Percentiles rank a stretch among this genome's conserved stretches.
phyloP scores from a whole-genome alignment of 1,284 basidiomycete genomes.

The Ganoderma multipileum region DNA sequence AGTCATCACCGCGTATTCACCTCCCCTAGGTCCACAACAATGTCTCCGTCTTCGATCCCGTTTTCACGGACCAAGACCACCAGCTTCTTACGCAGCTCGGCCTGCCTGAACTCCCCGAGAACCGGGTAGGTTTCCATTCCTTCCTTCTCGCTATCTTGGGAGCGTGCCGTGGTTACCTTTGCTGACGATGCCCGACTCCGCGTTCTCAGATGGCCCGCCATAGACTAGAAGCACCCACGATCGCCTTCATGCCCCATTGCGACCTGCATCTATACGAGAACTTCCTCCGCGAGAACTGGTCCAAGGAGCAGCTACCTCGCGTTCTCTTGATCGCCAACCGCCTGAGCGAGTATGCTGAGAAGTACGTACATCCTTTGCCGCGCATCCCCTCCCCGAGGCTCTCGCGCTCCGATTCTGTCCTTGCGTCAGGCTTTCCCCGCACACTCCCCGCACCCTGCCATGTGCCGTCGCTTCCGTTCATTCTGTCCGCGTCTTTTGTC shows the following conservation, averaged over 20 bases:
- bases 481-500: slow-evolving; percentile 4
- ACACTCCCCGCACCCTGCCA: background rate
- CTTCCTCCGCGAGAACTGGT: slow-evolving; percentile 68
- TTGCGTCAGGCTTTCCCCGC: slow-evolving; percentile 10
- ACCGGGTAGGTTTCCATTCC: slow-evolving; percentile 52
- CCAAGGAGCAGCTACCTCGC: slow-evolving; percentile 43
- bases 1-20: slow-evolving; percentile 34
- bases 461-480: slow-evolving; percentile 1
- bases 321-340: slow-evolving; percentile 54
- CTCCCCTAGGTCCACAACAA: slow-evolving; percentile 50
- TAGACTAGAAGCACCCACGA: slow-evolving; percentile 50
- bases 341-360: slow-evolving; percentile 56
- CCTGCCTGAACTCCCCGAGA: slow-evolving; percentile 55
- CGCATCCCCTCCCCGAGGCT: slow-evolving; percentile 19
- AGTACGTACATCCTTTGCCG: slow-evolving; percentile 43
- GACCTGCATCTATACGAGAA: slow-evolving; percentile 73
- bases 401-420: slow-evolving; percentile 10
- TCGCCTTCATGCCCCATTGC: slow-evolving; percentile 82
- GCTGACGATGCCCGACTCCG: slow-evolving; percentile 13
- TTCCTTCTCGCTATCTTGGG: slow-evolving; percentile 2
- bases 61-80: slow-evolving; percentile 67
- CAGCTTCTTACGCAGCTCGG: slow-evolving; percentile 56
- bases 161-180: slow-evolving; percentile 6
- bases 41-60: slow-evolving; percentile 71
- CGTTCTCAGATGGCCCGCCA: slow-evolving; percentile 41